Evolutionary conservation across 306 rosid species (phyloP).

Genomic region (Vigna nakashimae): DNA sequence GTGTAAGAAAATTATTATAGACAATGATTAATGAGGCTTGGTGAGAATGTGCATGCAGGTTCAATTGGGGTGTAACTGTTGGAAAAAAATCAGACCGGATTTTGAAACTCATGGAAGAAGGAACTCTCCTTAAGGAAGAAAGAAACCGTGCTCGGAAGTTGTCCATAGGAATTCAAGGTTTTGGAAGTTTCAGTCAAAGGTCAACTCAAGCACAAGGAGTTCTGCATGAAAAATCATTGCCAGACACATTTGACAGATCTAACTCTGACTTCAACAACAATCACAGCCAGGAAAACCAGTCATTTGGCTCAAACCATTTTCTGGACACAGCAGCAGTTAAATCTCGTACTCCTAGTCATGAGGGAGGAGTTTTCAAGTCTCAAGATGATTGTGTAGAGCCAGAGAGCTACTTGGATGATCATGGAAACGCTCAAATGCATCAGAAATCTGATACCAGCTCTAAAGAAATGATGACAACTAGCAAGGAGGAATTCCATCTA

Average conservation of each 20-base stretch:
- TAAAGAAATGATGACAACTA: slow-evolving; percentile 59
- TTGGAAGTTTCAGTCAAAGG: slow-evolving; percentile 62
- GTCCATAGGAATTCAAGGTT: slow-evolving; percentile 75
- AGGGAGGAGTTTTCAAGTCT: slow-evolving; percentile 14
- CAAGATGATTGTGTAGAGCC: slow-evolving; percentile 12
- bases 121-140: slow-evolving; percentile 64
- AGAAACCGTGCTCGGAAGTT: slow-evolving; percentile 68
- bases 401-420: slow-evolving; percentile 30
- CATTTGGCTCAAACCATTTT: slow-evolving; percentile 16
- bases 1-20: background rate
- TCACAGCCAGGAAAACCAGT: slow-evolving; percentile 50
- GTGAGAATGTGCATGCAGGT: slow-evolving; percentile 51
- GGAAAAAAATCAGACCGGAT: slow-evolving; percentile 66
- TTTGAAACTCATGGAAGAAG: slow-evolving; percentile 61
- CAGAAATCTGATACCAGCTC: slow-evolving; percentile 48
- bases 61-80: slow-evolving; percentile 79
- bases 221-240: slow-evolving; percentile 50
- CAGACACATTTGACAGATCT: slow-evolving; percentile 49
- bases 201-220: slow-evolving; percentile 48
- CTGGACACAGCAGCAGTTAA: slow-evolving; percentile 36
- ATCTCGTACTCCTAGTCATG: background rate
- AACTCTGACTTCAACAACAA: slow-evolving; percentile 50
- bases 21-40: slow-evolving; percentile 12
- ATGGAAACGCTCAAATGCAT: slow-evolving; percentile 34
- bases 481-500: slow-evolving; percentile 49